A percentile compares a stretch with the other conserved stretches of the same genome.
Evolutionary conservation across 345 rosid species (phyloP).

Genomic region (Salix udensis): DNA sequence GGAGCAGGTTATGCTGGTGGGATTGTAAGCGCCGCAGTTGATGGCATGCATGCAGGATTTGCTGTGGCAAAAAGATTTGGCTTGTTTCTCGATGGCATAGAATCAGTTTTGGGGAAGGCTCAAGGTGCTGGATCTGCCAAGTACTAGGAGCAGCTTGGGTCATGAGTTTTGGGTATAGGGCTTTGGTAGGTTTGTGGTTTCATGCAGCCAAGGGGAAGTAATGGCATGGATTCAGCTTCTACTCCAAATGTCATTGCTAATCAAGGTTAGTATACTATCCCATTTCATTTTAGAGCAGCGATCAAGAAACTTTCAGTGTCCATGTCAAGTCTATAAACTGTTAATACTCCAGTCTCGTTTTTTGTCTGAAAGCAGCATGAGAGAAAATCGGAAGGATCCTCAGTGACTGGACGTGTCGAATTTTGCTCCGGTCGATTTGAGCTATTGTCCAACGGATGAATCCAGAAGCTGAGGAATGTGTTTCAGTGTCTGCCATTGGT

Average conservation of each 20-base stretch:
- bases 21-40: constrained; percentile 95
- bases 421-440: too few species aligned
- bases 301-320: not conserved
- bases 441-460: not conserved
- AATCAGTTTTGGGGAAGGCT: constrained; percentile 63
- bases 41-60: constrained; percentile 86
- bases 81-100: constrained; percentile 51
- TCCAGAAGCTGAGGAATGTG: not conserved
- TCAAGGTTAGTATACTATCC: constrained; percentile 10
- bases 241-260: constrained; percentile 1
- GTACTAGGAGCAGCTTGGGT: constrained; percentile 37
- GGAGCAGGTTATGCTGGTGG: constrained; percentile 99
- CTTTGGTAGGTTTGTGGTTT: not conserved
- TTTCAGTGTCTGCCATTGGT: not conserved
- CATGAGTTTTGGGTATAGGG: not conserved
- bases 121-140: constrained; percentile 55
- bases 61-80: constrained; percentile 68
- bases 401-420: not conserved
- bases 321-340: not conserved
- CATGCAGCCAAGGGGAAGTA: constrained; percentile 2
- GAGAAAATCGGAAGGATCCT: not conserved
- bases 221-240: constrained; percentile 4
- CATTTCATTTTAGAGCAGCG: not conserved
- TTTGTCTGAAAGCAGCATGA: constrained; percentile 4
- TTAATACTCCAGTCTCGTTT: not conserved